A percentile compares a stretch with the other conserved stretches of the same genome.
Conservation (phyloP, 108 stramenopile genomes). For the Cyclostephanos invisitatus region DNA sequence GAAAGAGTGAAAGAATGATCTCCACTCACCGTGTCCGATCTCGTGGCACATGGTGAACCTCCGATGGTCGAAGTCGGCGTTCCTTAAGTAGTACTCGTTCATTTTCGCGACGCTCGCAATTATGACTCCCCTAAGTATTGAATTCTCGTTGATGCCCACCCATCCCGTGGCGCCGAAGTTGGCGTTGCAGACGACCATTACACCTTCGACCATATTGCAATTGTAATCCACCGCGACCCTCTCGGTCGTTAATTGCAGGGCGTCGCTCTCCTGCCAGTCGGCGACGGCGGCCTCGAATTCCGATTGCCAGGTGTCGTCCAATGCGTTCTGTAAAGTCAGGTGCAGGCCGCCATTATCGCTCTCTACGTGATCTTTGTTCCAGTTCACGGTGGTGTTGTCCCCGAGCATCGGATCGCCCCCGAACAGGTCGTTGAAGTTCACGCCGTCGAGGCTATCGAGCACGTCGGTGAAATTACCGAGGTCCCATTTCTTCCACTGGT, state of each 20-base stretch:
- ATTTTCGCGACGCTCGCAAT: conserved; percentile 66
- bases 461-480: conserved; percentile 52
- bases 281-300: conserved; percentile 55
- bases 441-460: conserved; percentile 26
- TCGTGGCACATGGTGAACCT: conserved; percentile 61
- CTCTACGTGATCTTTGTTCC: conserved; percentile 40
- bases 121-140: conserved; percentile 33
- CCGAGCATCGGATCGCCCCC: conserved; percentile 54
- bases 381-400: conserved; percentile 56
- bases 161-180: conserved; percentile 77
- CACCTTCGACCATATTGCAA: conserved; percentile 43
- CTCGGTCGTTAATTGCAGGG: conserved; percentile 45
- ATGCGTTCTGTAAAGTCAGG: conserved; percentile 56
- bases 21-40: conserved; percentile 36
- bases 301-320: conserved; percentile 65
- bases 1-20: neutral
- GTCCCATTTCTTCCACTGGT: conserved; percentile 19
- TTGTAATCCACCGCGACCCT: conserved; percentile 40
- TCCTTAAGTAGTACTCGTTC: conserved; percentile 77
- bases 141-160: conserved; percentile 76
- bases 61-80: conserved; percentile 54
- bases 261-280: conserved; percentile 72
- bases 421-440: conserved; percentile 42
- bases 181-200: conserved; percentile 75
- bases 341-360: conserved; percentile 54